phyloP scores from a whole-genome alignment of 768 basidiomycete species.

The Lentinula boryana region DNA sequence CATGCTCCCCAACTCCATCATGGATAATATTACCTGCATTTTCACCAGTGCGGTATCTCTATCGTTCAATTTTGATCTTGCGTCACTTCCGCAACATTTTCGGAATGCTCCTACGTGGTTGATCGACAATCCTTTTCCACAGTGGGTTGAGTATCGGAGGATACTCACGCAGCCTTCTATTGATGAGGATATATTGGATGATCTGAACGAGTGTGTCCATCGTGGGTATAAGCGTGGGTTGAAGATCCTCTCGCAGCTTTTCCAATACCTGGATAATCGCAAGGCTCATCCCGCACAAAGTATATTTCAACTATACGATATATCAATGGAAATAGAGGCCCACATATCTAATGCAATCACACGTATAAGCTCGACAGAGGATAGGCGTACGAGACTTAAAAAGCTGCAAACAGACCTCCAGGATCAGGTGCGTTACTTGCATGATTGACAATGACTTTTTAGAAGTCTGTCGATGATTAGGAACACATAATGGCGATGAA shows the following conservation, averaged over 20 bases:
- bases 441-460: not conserved
- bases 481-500: constrained; percentile 6
- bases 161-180: not conserved
- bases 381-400: constrained; percentile 9
- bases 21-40: constrained; percentile 18
- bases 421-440: constrained; percentile 4
- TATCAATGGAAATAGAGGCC: constrained; percentile 11
- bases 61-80: constrained; percentile 14
- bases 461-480: not conserved
- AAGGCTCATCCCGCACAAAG: constrained; percentile 11
- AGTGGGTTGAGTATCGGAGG: constrained; percentile 6
- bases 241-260: constrained; percentile 4
- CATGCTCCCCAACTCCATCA: constrained; percentile 19
- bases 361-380: constrained; percentile 8
- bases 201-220: not conserved
- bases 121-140: constrained; percentile 11
- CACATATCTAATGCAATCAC: constrained; percentile 10
- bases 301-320: constrained; percentile 7
- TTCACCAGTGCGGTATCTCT: constrained; percentile 16
- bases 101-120: constrained; percentile 1
- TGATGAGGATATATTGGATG: not conserved
- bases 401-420: not conserved
- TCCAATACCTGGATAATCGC: constrained; percentile 13
- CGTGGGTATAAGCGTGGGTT: constrained; percentile 6
- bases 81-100: constrained; percentile 13